phyloP scores from a whole-genome alignment of 148 eudicot species.

The Rhododendron molle region DNA sequence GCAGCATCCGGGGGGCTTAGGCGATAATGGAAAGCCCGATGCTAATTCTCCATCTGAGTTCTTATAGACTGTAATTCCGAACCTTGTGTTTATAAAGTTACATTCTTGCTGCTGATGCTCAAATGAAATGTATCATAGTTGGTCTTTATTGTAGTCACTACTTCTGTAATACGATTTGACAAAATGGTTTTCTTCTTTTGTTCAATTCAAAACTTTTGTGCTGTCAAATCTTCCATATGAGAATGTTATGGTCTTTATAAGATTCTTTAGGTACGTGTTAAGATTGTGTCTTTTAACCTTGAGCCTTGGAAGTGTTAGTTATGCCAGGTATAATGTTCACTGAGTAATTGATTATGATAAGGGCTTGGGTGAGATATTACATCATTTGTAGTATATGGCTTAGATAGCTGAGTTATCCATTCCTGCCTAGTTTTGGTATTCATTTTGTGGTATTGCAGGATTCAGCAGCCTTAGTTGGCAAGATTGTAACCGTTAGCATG shows the following conservation, averaged over 20 bases:
- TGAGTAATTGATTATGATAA: background rate
- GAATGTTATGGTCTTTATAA: background rate
- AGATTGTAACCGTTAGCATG: background rate
- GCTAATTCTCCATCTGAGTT: slow-evolving; percentile 66
- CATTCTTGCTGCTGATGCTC: slow-evolving; percentile 12
- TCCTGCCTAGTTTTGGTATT: background rate
- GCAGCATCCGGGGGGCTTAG: slow-evolving; percentile 74
- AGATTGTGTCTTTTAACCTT: too few relatives aligned
- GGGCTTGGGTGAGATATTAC: background rate
- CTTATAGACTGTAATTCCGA: slow-evolving; percentile 36
- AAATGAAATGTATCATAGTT: slow-evolving; percentile 7
- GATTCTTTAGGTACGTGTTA: background rate
- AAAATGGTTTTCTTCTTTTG: background rate
- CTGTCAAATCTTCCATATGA: background rate
- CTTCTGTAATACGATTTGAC: background rate
- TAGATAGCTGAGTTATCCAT: background rate
- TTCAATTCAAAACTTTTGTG: background rate
- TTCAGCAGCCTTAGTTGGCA: background rate
- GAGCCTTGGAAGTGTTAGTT: background rate
- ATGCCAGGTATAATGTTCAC: background rate
- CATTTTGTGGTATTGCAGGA: background rate
- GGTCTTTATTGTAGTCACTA: slow-evolving; percentile 2
- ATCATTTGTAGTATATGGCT: too few relatives aligned
- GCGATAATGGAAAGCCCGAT: slow-evolving; percentile 57
- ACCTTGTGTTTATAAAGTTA: slow-evolving; percentile 8